Conservation (phyloP, 257 asterid genomes). For the Plectranthus barbatus region DNA sequence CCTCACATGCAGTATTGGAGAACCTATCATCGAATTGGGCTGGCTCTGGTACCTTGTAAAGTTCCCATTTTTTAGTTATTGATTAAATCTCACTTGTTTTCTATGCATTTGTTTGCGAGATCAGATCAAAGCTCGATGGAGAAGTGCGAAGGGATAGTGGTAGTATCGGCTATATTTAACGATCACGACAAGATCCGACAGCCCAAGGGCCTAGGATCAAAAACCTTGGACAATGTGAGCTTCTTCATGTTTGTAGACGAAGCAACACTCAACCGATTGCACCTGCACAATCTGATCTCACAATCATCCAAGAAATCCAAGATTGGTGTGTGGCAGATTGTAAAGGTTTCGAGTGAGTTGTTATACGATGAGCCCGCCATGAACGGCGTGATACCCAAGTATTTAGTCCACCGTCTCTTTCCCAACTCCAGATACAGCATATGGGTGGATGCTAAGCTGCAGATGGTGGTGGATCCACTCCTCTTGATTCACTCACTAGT, state of each 20-base stretch:
- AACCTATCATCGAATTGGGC: too few species aligned
- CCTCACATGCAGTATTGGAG: too few species aligned
- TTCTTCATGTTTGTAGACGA: conserved; percentile 89
- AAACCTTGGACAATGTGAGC: conserved; percentile 47
- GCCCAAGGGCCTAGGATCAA: conserved; percentile 74
- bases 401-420: conserved; percentile 68
- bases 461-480: conserved; percentile 73
- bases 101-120: background rate
- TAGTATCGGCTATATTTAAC: conserved; percentile 72
- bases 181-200: conserved; percentile 94
- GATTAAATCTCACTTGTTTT: background rate
- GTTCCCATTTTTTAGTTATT: too few species aligned
- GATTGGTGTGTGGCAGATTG: conserved; percentile 81
- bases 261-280: conserved; percentile 41
- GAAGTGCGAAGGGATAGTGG: conserved; percentile 61
- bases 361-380: conserved; percentile 69
- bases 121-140: conserved; percentile 62
- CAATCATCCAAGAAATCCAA: conserved; percentile 23
- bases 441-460: conserved; percentile 94
- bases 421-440: conserved; percentile 75
- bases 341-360: conserved; percentile 31
- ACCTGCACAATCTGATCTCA: conserved; percentile 42
- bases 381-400: conserved; percentile 77
- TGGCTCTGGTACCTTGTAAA: too few species aligned
- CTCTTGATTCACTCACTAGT: conserved; percentile 65